Evolutionary conservation across 2,329 filamentous ascomycete genomes (phyloP), one percentile per base, ranked within the genome.

Genomic region (Atkinsonella texensis): DNA sequence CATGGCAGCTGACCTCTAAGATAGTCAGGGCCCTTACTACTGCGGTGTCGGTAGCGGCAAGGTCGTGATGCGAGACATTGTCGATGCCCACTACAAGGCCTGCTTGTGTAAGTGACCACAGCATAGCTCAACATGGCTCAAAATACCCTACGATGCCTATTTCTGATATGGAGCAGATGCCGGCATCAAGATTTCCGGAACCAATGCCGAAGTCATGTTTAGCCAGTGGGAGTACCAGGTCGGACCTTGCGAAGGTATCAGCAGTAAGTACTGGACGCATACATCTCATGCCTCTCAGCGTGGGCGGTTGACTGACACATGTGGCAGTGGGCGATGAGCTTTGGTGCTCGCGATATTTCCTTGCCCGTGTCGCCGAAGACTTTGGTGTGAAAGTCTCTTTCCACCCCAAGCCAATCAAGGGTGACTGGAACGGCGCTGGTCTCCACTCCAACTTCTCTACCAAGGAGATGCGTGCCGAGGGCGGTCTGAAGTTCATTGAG

Each of bases 151-250:
- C 5, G 5, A 23, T 28, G 5, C 28, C 7, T 28, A 28, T 28
- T 28, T 28, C 46, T 35, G 7, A 33, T 20, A 47, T 7, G 2
- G 3, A 1, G 7, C 5, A 65, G 66, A 89, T 70, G 82, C 91
- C 55, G 85, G 86, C 54, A 79, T 98, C 73, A 84, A 90, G 70
- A 97, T 98, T 72, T 95, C 90, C 28, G 93, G 93, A 65, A 97
- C 93, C 75, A 98, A 98, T 72, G 93, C 93, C 59, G 93, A 98
- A 80, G 93, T 98, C 65, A 56, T 57, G 52, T 87, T 89, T 57
- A 89, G 87, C 55, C 91, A 96, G 73, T 97, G 91, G 91, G 91
- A 97, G 71, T 96, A 88, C 83, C 91, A 96, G 70, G 87, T 96
- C 63, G 91, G 91, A 53, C 91, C 91, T 57, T 95, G 88, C 73